phyloP scores from a whole-genome alignment of 352 stramenopile species.

The Blastocystis sp. region DNA sequence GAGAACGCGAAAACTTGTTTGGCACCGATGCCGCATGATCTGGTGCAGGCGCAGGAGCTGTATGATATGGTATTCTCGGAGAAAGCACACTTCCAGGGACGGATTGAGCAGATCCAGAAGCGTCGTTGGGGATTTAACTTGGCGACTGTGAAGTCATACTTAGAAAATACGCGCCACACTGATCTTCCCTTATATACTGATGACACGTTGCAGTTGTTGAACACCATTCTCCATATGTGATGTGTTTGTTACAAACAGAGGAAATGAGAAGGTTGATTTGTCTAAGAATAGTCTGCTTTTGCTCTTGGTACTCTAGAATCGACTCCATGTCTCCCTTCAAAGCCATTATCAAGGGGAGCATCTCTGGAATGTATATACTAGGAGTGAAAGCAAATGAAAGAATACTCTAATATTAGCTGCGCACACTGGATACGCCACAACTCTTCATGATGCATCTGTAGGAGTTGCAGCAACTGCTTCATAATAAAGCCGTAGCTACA shows the following conservation, averaged over 20 bases:
- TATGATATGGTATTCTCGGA: conserved; percentile 37
- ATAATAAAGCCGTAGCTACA: neutral
- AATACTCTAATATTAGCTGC: neutral
- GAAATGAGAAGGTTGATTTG: neutral
- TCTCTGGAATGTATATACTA: neutral
- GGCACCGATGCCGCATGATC: neutral
- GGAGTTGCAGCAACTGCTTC: neutral
- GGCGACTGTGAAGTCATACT: neutral
- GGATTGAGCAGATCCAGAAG: neutral
- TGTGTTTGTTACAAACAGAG: conserved; percentile 39
- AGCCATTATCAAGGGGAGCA: neutral
- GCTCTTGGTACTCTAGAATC: neutral
- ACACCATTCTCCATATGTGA: neutral
- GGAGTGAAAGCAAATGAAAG: no score
- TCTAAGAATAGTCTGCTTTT: neutral
- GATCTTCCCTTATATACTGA: neutral
- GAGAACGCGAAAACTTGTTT: neutral
- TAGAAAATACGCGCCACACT: neutral
- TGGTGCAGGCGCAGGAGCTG: neutral
- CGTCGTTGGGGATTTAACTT: neutral
- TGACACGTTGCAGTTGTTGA: neutral
- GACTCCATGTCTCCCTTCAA: neutral
- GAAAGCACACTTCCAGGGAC: conserved; percentile 3
- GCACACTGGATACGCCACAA: neutral
- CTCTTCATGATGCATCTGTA: neutral